These are phyloP conservation scores for Penicillium herquei DNA, from an alignment of 495 filamentous ascomycete genomes.

Conservation along the genomic window DNA sequence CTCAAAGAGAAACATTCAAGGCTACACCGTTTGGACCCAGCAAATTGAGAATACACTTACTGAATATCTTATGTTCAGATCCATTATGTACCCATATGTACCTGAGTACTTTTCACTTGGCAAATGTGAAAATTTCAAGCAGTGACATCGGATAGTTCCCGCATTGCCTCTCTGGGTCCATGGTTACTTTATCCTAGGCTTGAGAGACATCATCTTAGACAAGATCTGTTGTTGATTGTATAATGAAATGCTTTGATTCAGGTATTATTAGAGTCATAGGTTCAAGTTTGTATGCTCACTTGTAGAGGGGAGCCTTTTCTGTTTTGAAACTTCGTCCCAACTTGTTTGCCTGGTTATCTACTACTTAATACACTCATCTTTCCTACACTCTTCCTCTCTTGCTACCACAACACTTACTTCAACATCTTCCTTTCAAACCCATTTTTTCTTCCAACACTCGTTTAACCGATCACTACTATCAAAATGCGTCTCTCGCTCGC, in stretches of 20 bases:
- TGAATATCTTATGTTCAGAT: too few relatives aligned
- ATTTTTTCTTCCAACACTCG: not conserved
- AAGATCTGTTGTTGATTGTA: not conserved
- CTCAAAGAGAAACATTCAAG: not conserved
- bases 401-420: not conserved
- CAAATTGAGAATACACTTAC: not conserved
- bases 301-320: not conserved
- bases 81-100: too few relatives aligned
- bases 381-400: not conserved
- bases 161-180: not conserved
- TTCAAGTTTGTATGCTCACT: not conserved
- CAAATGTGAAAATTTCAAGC: not conserved
- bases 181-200: not conserved
- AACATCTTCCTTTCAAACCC: not conserved
- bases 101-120: not conserved
- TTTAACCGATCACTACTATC: not conserved
- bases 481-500: conserved; percentile 28
- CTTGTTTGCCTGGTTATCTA: not conserved
- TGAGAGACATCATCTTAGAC: not conserved
- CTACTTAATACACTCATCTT: not conserved
- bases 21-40: not conserved
- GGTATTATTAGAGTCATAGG: conserved; percentile 16
- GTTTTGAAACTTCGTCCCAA: not conserved
- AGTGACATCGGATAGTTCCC: not conserved
- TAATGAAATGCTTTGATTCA: conserved; percentile 8